phyloP scores from a whole-genome alignment of 139 green algal genomes.

The Tetradesmus lagerheimii region DNA sequence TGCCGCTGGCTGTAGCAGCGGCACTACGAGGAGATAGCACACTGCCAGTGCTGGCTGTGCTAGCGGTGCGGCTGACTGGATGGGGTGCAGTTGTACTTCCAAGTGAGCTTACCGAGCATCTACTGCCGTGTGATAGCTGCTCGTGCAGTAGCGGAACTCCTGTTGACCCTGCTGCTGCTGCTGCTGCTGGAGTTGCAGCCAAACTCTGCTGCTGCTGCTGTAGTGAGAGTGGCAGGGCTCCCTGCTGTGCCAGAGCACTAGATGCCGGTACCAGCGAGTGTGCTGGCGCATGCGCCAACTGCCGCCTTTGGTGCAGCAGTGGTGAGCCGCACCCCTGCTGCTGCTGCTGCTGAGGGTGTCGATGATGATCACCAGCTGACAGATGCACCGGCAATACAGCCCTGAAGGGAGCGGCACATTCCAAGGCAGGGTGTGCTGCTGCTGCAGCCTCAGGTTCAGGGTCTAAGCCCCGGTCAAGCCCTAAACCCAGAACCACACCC shows the following conservation, averaged over 20 bases:
- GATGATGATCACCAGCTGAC: neutral
- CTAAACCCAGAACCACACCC: neutral
- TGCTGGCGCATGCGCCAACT: neutral
- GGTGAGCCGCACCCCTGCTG: neutral
- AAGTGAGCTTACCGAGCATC: neutral
- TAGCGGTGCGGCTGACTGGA: neutral
- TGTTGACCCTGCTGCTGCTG: neutral
- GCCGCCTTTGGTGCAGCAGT: neutral
- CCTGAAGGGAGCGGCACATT: neutral
- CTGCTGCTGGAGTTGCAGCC: slow-evolving; percentile 14
- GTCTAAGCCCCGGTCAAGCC: neutral
- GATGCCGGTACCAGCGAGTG: neutral
- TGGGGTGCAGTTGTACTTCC: neutral
- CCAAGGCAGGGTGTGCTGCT: neutral
- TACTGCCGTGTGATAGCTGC: neutral
- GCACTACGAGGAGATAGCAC: neutral
- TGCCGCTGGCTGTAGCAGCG: slow-evolving; percentile 30
- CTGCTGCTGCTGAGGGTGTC: neutral
- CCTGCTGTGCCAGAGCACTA: neutral
- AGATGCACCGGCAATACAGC: neutral
- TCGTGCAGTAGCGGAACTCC: neutral
- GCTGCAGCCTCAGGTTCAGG: neutral
- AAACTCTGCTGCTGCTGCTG: neutral
- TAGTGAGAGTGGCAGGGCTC: neutral
- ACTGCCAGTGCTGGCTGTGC: slow-evolving; percentile 1